Conservation (phyloP, 768 basidiomycete genomes). For the Erythrobasidium yunnanense region DNA sequence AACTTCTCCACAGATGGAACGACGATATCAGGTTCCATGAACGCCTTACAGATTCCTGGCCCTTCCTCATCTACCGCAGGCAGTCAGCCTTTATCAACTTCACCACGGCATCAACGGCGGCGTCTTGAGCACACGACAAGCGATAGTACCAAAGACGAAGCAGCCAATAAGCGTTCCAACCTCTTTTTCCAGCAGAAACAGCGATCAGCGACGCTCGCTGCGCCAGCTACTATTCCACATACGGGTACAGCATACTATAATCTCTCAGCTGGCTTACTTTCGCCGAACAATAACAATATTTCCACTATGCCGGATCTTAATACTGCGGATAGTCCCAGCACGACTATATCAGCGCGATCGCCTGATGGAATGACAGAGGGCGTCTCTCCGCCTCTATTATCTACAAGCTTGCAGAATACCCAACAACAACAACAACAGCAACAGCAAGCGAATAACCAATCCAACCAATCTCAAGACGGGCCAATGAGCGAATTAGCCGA, state of each 20-base stretch:
- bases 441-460: too few species aligned
- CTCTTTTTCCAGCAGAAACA: not conserved
- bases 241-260: constrained; percentile 23
- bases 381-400: not conserved
- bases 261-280: too few species aligned
- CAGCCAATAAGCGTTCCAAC: not conserved
- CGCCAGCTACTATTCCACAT: constrained; percentile 22
- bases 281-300: too few species aligned
- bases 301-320: too few species aligned
- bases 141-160: not conserved
- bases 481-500: constrained; percentile 47
- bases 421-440: too few species aligned
- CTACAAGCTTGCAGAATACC: too few species aligned
- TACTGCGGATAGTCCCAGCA: too few species aligned
- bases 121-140: not conserved
- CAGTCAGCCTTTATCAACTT: not conserved
- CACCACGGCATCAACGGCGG: not conserved
- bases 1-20: too few species aligned
- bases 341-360: too few species aligned
- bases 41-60: too few species aligned
- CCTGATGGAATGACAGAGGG: not conserved
- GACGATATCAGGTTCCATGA: not conserved
- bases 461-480: constrained; percentile 26
- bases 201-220: not conserved
- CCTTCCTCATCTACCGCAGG: not conserved